These are phyloP conservation scores for Nemania bipapillata DNA, from an alignment of 2,329 filamentous ascomycete species.

Conservation along the genomic window DNA sequence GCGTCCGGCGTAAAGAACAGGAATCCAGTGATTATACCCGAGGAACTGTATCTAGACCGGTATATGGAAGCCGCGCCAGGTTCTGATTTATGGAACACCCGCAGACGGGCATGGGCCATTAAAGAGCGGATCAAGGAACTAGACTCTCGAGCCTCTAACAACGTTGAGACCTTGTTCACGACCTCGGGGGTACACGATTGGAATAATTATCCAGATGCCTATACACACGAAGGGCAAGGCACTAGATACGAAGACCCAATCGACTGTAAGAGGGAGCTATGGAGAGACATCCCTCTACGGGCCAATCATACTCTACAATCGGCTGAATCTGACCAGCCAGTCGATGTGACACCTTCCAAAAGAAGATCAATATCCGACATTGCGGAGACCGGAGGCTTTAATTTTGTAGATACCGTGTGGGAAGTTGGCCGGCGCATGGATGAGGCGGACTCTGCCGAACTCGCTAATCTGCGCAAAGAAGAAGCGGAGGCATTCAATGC, in stretches of 20 bases:
- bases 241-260: conserved; percentile 11
- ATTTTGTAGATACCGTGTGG: conserved; percentile 41
- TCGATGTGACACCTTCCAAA: conserved; percentile 30
- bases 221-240: not conserved
- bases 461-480: conserved; percentile 53
- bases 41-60: conserved; percentile 85
- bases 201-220: not conserved
- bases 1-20: conserved; percentile 80
- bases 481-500: conserved; percentile 68
- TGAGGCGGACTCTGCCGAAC: conserved; percentile 62
- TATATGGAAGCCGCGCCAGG: conserved; percentile 78
- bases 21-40: conserved; percentile 80
- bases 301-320: conserved; percentile 33
- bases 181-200: conserved; percentile 3
- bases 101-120: conserved; percentile 78
- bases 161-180: conserved; percentile 19
- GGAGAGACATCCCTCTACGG: conserved; percentile 33
- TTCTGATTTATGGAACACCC: conserved; percentile 69
- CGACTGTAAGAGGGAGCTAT: conserved; percentile 26
- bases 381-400: conserved; percentile 1
- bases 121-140: conserved; percentile 69
- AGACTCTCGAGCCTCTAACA: conserved; percentile 20
- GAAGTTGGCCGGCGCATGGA: conserved; percentile 34
- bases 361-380: conserved; percentile 20
- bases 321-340: conserved; percentile 16